Evolutionary conservation across 139 green algal species (phyloP).

Genomic region (Chlorella vulgaris): DNA sequence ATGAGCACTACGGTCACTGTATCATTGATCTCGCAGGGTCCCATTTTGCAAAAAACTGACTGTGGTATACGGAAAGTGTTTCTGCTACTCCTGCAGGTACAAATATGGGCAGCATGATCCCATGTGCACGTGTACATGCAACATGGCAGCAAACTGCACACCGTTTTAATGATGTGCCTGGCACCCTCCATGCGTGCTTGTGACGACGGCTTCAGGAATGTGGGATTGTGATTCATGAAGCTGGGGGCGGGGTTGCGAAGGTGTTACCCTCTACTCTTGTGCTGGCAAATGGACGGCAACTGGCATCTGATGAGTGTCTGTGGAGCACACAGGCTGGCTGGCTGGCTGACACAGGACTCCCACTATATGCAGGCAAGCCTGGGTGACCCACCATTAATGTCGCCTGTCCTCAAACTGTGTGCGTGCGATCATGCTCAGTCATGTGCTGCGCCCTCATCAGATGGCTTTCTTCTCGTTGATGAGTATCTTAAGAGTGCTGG

Average conservation of each 20-base stretch:
- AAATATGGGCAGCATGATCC: not conserved
- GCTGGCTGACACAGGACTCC: constrained; percentile 60
- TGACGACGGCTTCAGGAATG: too few species aligned
- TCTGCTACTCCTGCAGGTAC: constrained; percentile 42
- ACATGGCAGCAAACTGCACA: too few species aligned
- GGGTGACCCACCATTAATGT: too few species aligned
- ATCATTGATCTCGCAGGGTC: constrained; percentile 47
- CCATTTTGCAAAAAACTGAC: constrained; percentile 53
- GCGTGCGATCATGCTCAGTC: too few species aligned
- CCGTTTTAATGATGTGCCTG: too few species aligned
- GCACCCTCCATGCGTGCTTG: too few species aligned
- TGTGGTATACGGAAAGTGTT: constrained; percentile 47
- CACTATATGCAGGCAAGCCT: constrained; percentile 11
- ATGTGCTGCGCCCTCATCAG: constrained; percentile 19
- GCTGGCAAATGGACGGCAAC: constrained; percentile 38
- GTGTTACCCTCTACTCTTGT: constrained; percentile 50
- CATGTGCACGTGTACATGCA: not conserved
- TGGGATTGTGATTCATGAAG: too few species aligned
- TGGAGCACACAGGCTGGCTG: constrained; percentile 95
- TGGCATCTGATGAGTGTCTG: constrained; percentile 84
- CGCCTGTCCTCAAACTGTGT: too few species aligned
- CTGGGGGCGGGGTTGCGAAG: constrained; percentile 43
- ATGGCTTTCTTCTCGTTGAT: constrained; percentile 89
- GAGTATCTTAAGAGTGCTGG: constrained; percentile 63
- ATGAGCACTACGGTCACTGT: not conserved